Percentiles rank a stretch among this genome's conserved stretches.
These are phyloP conservation scores for Macrolepiota fuliginosa DNA, from an alignment of 768 basidiomycete species.

Conservation along the genomic window DNA sequence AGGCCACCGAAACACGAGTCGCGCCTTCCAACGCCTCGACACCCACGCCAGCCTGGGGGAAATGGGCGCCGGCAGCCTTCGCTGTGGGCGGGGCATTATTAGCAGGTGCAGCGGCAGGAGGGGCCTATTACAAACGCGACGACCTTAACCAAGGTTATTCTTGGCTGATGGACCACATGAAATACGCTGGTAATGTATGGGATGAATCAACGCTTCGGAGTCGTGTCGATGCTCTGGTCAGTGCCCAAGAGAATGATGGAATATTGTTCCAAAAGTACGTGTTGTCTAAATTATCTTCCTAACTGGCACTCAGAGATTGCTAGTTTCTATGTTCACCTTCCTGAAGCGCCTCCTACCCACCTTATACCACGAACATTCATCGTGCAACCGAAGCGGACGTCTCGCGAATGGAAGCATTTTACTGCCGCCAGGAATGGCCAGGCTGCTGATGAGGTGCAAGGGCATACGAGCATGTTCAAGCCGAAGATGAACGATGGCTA, in stretches of 20 bases:
- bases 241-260: conserved; percentile 57
- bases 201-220: conserved; percentile 60
- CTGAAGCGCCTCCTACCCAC: conserved; percentile 60
- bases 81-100: conserved; percentile 71
- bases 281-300: background rate
- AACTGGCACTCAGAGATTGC: background rate
- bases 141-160: conserved; percentile 67
- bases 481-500: conserved; percentile 84
- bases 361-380: conserved; percentile 70
- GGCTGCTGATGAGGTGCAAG: conserved; percentile 75
- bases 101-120: conserved; percentile 81
- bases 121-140: conserved; percentile 79
- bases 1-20: conserved; percentile 27
- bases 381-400: conserved; percentile 59
- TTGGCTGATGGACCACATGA: conserved; percentile 87
- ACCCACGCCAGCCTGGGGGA: conserved; percentile 39
- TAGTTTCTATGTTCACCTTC: conserved; percentile 82
- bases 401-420: conserved; percentile 53
- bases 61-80: conserved; percentile 64
- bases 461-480: conserved; percentile 89
- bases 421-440: conserved; percentile 61
- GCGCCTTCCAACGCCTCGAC: conserved; percentile 22
- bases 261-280: conserved; percentile 75
- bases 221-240: conserved; percentile 62
- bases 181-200: conserved; percentile 86